Base-by-base conservation (phyloP, 208 protist species). In the Crithidia sp. region DNA sequence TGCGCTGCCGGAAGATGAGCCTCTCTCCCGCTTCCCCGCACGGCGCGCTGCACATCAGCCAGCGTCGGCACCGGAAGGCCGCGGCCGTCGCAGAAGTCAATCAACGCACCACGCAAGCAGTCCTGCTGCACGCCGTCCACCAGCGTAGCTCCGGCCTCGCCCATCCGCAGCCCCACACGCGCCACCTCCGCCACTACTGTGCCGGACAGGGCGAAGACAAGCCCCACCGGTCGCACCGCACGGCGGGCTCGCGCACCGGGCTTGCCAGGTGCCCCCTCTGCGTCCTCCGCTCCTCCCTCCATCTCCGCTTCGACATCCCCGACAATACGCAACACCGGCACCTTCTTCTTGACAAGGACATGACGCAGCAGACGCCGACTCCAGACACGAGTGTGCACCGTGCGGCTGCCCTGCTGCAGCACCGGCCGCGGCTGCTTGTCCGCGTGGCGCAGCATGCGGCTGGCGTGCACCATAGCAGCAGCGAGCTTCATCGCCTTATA, bases 401-500 rank as follows among this genome's bases (percentile, higher is more conserved):
- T 76, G 63, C 81, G 79, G n/a, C 62, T 45, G 44, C 66, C 58
- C 19, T 81, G 58, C 47, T 87, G 67, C n/a, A 89, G 56, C 47
- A 65, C 49, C 39, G 89, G 82, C 40, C 50, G 71, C 17, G 79
- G 78, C 68, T 86, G 77, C 19, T 61, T 52, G 59, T 85, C 75
- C 6, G 86, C 86, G 73, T 84, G 84, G 10, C 89, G 82, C 63
- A 89, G 62, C 78, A 84, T 79, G 57, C 87, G 83, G 16, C 67
- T 65, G 19, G 76, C 71, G 44, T 87, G 76, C 58, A 92, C 66
- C 9, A 85, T 79, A 5, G 80, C 77, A 5, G 86, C 71, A 0
- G 85, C 76, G 16, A 90, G 69, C 28, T 79, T 75, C 39, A 94
- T 54, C 3, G 83, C 77, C 60, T 83, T 84, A 77, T 88, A 92